Conservation (phyloP, 2,329 filamentous ascomycete genomes). For the Tolypocladium amazonense region DNA sequence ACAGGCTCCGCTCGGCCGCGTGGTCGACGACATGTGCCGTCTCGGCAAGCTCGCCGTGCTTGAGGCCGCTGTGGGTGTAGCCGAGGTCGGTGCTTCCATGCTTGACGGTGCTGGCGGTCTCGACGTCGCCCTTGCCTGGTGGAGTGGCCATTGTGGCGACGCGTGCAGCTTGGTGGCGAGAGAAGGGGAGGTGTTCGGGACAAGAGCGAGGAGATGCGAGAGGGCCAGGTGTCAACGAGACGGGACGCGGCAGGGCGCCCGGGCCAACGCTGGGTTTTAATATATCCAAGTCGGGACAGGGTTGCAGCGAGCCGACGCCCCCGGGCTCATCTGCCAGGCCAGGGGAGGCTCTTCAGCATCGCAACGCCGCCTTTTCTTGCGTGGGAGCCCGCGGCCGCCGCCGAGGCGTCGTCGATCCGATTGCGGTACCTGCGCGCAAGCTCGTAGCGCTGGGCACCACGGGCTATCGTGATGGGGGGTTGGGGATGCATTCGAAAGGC, state of each 20-base stretch:
- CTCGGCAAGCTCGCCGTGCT: slow-evolving; percentile 7
- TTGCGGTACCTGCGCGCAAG: neutral
- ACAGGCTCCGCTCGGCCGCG: slow-evolving; percentile 38
- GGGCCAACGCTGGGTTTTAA: neutral
- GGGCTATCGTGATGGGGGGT: neutral
- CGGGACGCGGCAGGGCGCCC: neutral
- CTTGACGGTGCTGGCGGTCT: slow-evolving; percentile 2
- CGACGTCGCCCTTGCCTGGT: neutral
- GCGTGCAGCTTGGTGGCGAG: neutral
- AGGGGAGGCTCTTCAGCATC: neutral
- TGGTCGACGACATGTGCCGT: slow-evolving; percentile 22
- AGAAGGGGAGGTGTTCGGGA: neutral
- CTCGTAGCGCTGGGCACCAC: neutral
- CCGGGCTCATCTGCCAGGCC: neutral
- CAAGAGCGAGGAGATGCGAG: neutral
- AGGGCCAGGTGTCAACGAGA: neutral
- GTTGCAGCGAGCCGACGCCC: neutral
- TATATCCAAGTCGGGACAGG: neutral
- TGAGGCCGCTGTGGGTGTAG: slow-evolving; percentile 4
- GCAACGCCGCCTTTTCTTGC: neutral
- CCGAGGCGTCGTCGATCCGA: neutral
- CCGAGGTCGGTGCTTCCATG: slow-evolving; percentile 4
- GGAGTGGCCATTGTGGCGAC: neutral
- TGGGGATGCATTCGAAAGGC: neutral
- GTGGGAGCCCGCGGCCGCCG: neutral